These are phyloP conservation scores for Megacollybia marginata DNA, from an alignment of 768 basidiomycete species.

Conservation along the genomic window DNA sequence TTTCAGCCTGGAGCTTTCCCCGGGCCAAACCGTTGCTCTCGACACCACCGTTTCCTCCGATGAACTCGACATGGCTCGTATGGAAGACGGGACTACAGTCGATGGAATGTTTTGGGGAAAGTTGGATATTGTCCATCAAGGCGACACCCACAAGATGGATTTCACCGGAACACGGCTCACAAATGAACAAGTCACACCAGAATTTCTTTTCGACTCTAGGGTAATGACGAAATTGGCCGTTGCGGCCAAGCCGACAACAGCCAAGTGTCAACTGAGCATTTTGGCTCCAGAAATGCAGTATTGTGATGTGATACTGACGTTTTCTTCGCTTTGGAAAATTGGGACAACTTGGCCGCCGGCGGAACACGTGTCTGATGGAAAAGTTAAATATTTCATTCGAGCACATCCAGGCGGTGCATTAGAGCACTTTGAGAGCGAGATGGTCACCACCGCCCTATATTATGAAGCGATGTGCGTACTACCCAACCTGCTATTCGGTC, in stretches of 20 bases:
- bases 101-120: slow-evolving; percentile 88
- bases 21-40: slow-evolving; percentile 73
- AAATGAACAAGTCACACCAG: slow-evolving; percentile 52
- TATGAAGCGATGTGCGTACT: slow-evolving; percentile 74
- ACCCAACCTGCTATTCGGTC: not conserved
- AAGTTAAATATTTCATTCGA: slow-evolving; percentile 76
- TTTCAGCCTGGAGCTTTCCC: slow-evolving; percentile 74
- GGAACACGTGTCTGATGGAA: slow-evolving; percentile 58
- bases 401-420: slow-evolving; percentile 81
- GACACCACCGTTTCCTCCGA: slow-evolving; percentile 76
- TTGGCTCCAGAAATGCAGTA: slow-evolving; percentile 69
- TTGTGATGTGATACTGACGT: slow-evolving; percentile 68
- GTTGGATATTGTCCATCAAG: slow-evolving; percentile 72
- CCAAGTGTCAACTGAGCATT: slow-evolving; percentile 71
- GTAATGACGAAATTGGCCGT: slow-evolving; percentile 72
- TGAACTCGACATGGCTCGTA: slow-evolving; percentile 85
- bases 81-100: slow-evolving; percentile 83
- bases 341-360: slow-evolving; percentile 74
- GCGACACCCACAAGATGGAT: slow-evolving; percentile 73
- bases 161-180: slow-evolving; percentile 73
- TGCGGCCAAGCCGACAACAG: slow-evolving; percentile 66
- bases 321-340: slow-evolving; percentile 70
- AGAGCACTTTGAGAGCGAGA: slow-evolving; percentile 81
- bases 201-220: slow-evolving; percentile 69
- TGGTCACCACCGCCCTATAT: slow-evolving; percentile 73